These are phyloP conservation scores for Plasmodium adleri DNA, from an alignment of 169 alveolate species.

Conservation along the genomic window DNA sequence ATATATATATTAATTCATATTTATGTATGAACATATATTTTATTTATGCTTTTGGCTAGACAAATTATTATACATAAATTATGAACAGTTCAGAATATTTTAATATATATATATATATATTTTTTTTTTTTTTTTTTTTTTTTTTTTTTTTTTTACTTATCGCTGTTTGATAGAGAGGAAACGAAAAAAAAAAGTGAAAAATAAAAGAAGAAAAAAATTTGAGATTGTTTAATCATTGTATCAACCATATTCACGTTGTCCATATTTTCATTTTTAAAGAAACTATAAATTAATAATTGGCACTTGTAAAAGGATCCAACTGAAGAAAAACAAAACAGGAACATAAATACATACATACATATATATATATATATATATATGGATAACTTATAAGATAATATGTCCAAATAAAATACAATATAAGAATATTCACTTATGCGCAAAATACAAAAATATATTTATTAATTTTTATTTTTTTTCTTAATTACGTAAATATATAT, in stretches of 20 bases:
- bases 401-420: too few relatives aligned
- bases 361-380: too few relatives aligned
- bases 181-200: constrained; percentile 59
- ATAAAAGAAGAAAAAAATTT: constrained; percentile 43
- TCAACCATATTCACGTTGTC: constrained; percentile 9
- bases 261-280: not conserved
- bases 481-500: constrained; percentile 18
- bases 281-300: constrained; percentile 13
- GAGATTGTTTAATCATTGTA: constrained; percentile 35
- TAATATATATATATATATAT: not conserved
- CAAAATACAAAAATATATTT: not conserved
- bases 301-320: constrained; percentile 58
- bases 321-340: not conserved
- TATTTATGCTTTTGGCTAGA: too few relatives aligned
- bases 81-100: too few relatives aligned
- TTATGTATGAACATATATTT: not conserved
- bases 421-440: too few relatives aligned
- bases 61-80: too few relatives aligned
- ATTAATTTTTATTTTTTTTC: not conserved
- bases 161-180: constrained; percentile 48
- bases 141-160: constrained; percentile 23
- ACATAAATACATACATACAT: not conserved
- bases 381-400: too few relatives aligned
- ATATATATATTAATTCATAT: not conserved
- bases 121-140: not conserved